phyloP scores from a whole-genome alignment of 2,329 filamentous ascomycete genomes.

The Metarhizium guizhouense region DNA sequence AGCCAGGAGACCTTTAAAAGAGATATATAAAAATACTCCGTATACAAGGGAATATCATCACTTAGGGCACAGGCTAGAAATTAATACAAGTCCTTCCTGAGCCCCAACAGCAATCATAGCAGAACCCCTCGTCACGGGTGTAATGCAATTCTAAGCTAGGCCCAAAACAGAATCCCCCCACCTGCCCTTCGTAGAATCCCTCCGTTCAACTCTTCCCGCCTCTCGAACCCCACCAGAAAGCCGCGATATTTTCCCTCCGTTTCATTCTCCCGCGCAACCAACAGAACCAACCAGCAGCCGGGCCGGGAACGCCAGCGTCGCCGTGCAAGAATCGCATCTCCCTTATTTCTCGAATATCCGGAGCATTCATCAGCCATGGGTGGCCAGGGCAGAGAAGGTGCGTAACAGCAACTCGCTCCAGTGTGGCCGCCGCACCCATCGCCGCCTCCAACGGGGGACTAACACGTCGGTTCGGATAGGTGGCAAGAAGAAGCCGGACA shows the following conservation, averaged over 20 bases:
- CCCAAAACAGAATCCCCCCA: slow-evolving; percentile 2
- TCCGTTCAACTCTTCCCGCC: background rate
- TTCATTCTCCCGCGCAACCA: background rate
- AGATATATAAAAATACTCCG: too few species aligned
- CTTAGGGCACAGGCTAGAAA: too few species aligned
- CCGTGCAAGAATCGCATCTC: background rate
- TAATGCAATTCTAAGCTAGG: background rate
- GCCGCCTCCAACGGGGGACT: background rate
- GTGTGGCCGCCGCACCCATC: background rate
- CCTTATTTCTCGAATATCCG: background rate
- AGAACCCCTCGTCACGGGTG: too few species aligned
- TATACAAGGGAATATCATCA: too few species aligned
- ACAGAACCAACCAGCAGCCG: background rate
- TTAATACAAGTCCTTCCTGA: too few species aligned
- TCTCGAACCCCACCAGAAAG: background rate
- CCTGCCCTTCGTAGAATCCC: background rate
- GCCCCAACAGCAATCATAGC: too few species aligned
- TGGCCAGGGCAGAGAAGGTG: slow-evolving; percentile 29
- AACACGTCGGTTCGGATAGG: slow-evolving; percentile 36
- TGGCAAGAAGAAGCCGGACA: slow-evolving; percentile 65
- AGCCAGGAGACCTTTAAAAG: too few species aligned
- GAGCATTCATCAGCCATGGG: slow-evolving; percentile 20
- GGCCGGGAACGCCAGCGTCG: background rate
- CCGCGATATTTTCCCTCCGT: background rate
- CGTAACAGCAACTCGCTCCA: slow-evolving; percentile 5